Evolutionary conservation across 495 filamentous ascomycete species (phyloP).

Genomic region (Aspergillus sparsus): DNA sequence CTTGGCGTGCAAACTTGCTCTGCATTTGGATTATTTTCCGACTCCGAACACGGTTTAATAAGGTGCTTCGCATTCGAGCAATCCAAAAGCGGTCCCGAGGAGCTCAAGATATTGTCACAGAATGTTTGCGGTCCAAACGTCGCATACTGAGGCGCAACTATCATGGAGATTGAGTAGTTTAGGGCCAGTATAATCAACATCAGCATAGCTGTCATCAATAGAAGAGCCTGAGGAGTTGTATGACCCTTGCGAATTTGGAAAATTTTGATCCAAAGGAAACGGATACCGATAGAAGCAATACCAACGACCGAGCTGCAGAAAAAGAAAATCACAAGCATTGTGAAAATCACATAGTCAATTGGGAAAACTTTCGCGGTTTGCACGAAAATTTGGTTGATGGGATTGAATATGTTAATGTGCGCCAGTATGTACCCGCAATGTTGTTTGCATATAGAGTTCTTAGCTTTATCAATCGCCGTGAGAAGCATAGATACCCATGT

Average conservation of each 20-base stretch:
- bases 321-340: conserved; percentile 76
- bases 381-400: conserved; percentile 88
- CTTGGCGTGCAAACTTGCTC: conserved; percentile 83
- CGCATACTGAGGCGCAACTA: conserved; percentile 91
- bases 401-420: conserved; percentile 90
- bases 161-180: conserved; percentile 88
- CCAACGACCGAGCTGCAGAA: conserved; percentile 86
- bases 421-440: conserved; percentile 93
- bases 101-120: conserved; percentile 64
- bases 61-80: conserved; percentile 71
- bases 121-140: conserved; percentile 94
- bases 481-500: conserved; percentile 92
- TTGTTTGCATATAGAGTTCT: conserved; percentile 87
- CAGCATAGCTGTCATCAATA: conserved; percentile 86
- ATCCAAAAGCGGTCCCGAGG: conserved; percentile 66
- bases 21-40: conserved; percentile 58
- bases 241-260: conserved; percentile 88
- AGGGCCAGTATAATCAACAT: conserved; percentile 84
- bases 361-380: conserved; percentile 82
- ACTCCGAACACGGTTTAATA: conserved; percentile 79
- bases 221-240: conserved; percentile 88
- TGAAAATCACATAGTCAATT: conserved; percentile 87
- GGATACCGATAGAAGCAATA: conserved; percentile 82
- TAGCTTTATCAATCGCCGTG: conserved; percentile 93
- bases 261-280: conserved; percentile 90